Evolutionary conservation across 345 rosid species (phyloP), one percentile per base, ranked within the genome.

Genomic region (Syzygium jambos): DNA sequence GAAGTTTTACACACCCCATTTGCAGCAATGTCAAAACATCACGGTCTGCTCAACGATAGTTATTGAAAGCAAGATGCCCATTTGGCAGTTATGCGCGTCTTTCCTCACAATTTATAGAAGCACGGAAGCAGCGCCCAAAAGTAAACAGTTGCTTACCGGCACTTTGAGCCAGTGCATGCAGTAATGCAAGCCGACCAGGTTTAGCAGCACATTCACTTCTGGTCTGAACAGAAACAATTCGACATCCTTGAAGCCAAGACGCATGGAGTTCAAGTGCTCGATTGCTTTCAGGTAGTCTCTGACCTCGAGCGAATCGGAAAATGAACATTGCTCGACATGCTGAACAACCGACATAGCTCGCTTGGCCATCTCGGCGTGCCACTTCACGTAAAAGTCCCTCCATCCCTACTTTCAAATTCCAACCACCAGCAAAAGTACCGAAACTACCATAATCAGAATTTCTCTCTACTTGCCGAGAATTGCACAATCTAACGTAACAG

Each of bases 131-230:
- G 51, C 12, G 17, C 29, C 0, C 22, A 55, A 82, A 65, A 65
- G 84, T 73, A 73, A 86, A 87, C 56, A 25, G 84, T 49, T 11
- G 46, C n/a, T 90, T 91, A 95, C 97, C 87, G 90, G 96, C 54
- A 93, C 89, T 83, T 89, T 84, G 51, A 94, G 94, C 84, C 89
- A 78, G 63, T 30, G 85, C 77, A 94, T 89, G 92, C 94, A 94
- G 92, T 92, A 92, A 85, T 92, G 94, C 87, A 94, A 88, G 87
- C 92, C 95, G 84, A 93, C 89, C 91, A 95, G 91, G 91, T 94
- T 92, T 49, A 91, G 87, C 82, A 92, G 87, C 83, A 91, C 94
- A 88, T 85, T 89, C 84, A 91, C 80, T 25, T 88, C 89, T 1
- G 93, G 92, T 13, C 88, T 91, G 90, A 95, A 91, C 51, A 95